phyloP scores from a whole-genome alignment of 164 flowering plant species.

The Brasenia schreberi region DNA sequence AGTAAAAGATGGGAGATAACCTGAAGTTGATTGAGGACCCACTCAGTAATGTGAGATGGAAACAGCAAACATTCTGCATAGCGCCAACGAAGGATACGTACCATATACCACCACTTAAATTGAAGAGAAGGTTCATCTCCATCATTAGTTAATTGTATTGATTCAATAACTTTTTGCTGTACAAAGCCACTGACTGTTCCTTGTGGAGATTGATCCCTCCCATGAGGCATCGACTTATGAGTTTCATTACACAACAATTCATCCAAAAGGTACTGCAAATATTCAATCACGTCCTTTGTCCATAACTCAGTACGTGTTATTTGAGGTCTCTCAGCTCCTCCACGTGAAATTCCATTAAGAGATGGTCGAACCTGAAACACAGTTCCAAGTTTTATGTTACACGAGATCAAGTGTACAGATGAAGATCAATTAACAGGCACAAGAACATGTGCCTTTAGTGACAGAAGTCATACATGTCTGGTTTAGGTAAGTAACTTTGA shows the following conservation, averaged over 20 bases:
- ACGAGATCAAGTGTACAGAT: not conserved
- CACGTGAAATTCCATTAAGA: constrained; percentile 45
- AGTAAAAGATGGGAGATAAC: constrained; percentile 13
- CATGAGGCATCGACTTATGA: constrained; percentile 30
- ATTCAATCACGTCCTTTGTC: constrained; percentile 92
- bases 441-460: not conserved
- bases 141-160: constrained; percentile 26
- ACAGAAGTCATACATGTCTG: constrained; percentile 11
- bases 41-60: constrained; percentile 79
- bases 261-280: constrained; percentile 70
- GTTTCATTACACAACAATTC: constrained; percentile 45
- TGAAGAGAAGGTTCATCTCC: constrained; percentile 68
- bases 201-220: constrained; percentile 56
- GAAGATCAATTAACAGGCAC: not conserved
- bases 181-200: constrained; percentile 36
- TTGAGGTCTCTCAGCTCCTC: constrained; percentile 56
- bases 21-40: constrained; percentile 88
- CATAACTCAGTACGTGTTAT: constrained; percentile 72
- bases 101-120: constrained; percentile 92
- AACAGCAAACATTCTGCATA: constrained; percentile 68
- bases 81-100: constrained; percentile 85
- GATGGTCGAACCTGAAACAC: constrained; percentile 61
- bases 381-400: not conserved
- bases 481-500: constrained; percentile 85
- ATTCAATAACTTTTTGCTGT: constrained; percentile 34